Percentiles rank a stretch among this genome's conserved stretches.
Conservation (phyloP, 2,329 filamentous ascomycete genomes). For the Ambrosiella beaveri region DNA sequence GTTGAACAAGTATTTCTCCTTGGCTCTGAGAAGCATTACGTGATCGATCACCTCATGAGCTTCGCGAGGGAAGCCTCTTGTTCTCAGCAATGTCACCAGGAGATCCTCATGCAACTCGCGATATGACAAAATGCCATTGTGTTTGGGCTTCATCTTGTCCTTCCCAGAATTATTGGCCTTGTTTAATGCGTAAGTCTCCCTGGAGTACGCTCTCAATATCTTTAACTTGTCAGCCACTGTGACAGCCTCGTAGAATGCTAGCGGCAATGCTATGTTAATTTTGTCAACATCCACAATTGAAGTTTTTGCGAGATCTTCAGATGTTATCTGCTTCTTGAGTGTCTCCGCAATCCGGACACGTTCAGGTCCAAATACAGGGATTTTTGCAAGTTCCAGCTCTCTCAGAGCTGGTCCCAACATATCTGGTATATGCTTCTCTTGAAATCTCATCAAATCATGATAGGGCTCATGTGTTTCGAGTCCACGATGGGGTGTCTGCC, state of each 20-base stretch:
- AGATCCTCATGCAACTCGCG: constrained; percentile 41
- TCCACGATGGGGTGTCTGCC: constrained; percentile 41
- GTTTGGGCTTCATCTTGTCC: constrained; percentile 8
- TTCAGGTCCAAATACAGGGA: constrained; percentile 40
- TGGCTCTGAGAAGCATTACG: constrained; percentile 40
- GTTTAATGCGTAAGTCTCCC: constrained; percentile 4
- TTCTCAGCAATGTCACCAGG: constrained; percentile 27
- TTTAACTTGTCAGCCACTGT: constrained; percentile 33
- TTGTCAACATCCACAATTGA: constrained; percentile 23
- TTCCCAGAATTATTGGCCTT: constrained; percentile 9
- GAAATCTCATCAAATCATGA: constrained; percentile 40
- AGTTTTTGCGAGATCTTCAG: background rate
- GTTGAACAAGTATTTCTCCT: constrained; percentile 47
- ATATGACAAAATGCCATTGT: constrained; percentile 26
- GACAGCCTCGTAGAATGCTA: constrained; percentile 24
- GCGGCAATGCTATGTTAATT: constrained; percentile 22
- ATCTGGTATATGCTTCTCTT: constrained; percentile 32
- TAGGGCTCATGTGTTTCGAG: constrained; percentile 36
- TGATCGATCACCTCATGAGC: constrained; percentile 38
- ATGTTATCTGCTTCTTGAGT: constrained; percentile 24
- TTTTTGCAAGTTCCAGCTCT: constrained; percentile 34
- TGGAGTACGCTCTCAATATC: constrained; percentile 25
- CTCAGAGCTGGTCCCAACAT: constrained; percentile 38
- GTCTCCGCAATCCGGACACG: constrained; percentile 26
- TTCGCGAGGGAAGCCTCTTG: constrained; percentile 30